Evolutionary conservation across 1,139 yeast genomes (phyloP), one percentile per base, ranked within the genome.

Genomic region (Casaregolazyma lundiana): DNA sequence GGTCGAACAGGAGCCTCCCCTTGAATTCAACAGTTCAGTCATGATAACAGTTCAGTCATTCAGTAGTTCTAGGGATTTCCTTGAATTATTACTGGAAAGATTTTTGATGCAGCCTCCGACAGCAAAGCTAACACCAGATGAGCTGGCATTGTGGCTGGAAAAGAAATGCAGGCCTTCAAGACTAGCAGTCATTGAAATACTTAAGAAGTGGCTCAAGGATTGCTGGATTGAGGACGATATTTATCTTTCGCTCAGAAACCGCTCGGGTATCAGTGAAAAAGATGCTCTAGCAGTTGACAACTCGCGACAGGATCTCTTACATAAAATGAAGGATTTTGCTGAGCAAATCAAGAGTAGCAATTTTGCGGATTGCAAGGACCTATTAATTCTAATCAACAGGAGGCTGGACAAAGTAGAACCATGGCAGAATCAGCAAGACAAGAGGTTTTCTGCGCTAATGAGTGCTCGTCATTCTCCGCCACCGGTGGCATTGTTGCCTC

Each of bases 81-180:
- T 89, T 47, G 76, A 73, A 19, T 65, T 77, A 40, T 69, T 92
- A 50, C 78, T 83, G 30, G 72, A 73, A 32, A 71, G 96, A 45
- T 92, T 83, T 65, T 75, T 82, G 50, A 69, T 81, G 29, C 81
- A 78, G 52, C 95, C 97, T 4, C 97, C 97, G 0, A 96, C 85
- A 57, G 96, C 95, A 0, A 13, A 26, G 11, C 69, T 92, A 51
- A 79, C 86, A 47, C 84, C 79, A 55, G 95, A 85, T 51, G 96
- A 89, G 60, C 87, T 86, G 61, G 78, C 80, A 38, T 67, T 74
- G 4, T 92, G 98, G 97, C 76, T 82, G 7, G 80, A 81, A 36
- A 78, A 78, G 59, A 89, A 87, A 59, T 83, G 72, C 68, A 64
- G 68, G 57, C 62, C 90, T 0, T 81, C 86, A 30, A 76, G 92